Base-by-base conservation (phyloP, 2,329 filamentous ascomycete genomes). In the Rhynchosporium agropyri region DNA sequence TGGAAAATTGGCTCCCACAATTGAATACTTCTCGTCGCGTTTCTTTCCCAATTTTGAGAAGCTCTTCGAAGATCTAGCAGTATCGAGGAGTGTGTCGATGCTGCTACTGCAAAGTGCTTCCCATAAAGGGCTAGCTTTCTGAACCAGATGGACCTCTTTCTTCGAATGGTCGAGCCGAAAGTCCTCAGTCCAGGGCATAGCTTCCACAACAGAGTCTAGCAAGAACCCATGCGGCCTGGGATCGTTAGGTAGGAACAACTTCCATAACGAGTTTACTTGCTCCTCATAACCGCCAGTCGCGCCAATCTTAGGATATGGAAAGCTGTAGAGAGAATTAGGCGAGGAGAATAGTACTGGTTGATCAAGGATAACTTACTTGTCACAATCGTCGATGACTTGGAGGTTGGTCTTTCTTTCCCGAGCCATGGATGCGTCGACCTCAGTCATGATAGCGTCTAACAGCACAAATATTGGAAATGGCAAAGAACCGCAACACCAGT, bases 171-270 rank as follows among this genome's bases (percentile, higher is more conserved):
- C n/a, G 2, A 46, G 5, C n/a, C n/a, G n/a, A 67, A 82, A 80
- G 26, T 73, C 64, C 0, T 72, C 1, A 0, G 79, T 79, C 78
- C 79, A 81, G 3, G 80, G 80, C 74, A 84, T 80, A 42, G 75
- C 74, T 40, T 74, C 61, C 13, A 83, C 78, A 12, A 77, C 81
- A 55, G 72, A 71, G 2, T 78, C 77, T 53, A 79, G 76, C 50
- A 84, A 74, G 73, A 81, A 81, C 68, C 82, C 82, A 64, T 84
- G 81, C 0, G 79, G 75, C 4, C 78, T 75, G n/a, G 74, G 63
- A 63, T 84, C 81, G 1, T 76, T 71, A 1, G 78, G 75, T 10
- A 84, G 75, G 10, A 77, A 69, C 1, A 46, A 46, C 43, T 26
- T 46, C 43, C 43, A 46, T 10, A 46, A 20, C 4, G 43, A 46